Evolutionary conservation across 2,329 filamentous ascomycete genomes (phyloP).

Genomic region (Albophoma yamanashiensis): DNA sequence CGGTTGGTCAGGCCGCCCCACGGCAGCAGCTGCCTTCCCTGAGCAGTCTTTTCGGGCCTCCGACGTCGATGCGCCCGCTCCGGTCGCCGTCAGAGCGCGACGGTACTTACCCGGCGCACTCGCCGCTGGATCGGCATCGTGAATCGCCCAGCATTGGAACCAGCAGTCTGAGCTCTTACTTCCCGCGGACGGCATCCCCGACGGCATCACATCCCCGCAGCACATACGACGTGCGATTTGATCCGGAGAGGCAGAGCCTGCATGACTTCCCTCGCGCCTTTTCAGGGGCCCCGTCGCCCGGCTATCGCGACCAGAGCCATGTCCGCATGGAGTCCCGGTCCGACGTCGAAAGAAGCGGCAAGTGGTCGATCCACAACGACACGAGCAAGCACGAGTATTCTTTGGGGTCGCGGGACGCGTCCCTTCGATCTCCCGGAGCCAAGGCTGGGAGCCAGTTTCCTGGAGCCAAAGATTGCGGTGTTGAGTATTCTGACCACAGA

Average conservation of each 20-base stretch:
- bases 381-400: conserved; percentile 33
- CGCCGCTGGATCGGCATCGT: conserved; percentile 36
- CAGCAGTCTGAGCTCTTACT: conserved; percentile 34
- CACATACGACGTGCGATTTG: conserved; percentile 33
- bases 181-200: conserved; percentile 27
- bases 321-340: conserved; percentile 21
- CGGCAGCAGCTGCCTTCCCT: conserved; percentile 44
- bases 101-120: conserved; percentile 28
- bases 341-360: conserved; percentile 22
- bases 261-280: conserved; percentile 20
- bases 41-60: conserved; percentile 45
- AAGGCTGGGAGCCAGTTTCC: conserved; percentile 25
- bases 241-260: conserved; percentile 26
- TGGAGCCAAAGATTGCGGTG: conserved; percentile 20
- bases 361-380: conserved; percentile 30
- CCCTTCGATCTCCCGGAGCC: conserved; percentile 22
- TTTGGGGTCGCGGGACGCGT: conserved; percentile 27
- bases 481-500: conserved; percentile 15
- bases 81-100: conserved; percentile 38
- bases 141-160: conserved; percentile 26
- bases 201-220: conserved; percentile 32
- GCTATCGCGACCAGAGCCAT: conserved; percentile 28
- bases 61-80: conserved; percentile 29
- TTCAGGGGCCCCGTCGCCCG: conserved; percentile 33
- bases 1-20: conserved; percentile 14